Conservation (phyloP, 495 filamentous ascomycete genomes). For the Penicillium psychrofluorescens region DNA sequence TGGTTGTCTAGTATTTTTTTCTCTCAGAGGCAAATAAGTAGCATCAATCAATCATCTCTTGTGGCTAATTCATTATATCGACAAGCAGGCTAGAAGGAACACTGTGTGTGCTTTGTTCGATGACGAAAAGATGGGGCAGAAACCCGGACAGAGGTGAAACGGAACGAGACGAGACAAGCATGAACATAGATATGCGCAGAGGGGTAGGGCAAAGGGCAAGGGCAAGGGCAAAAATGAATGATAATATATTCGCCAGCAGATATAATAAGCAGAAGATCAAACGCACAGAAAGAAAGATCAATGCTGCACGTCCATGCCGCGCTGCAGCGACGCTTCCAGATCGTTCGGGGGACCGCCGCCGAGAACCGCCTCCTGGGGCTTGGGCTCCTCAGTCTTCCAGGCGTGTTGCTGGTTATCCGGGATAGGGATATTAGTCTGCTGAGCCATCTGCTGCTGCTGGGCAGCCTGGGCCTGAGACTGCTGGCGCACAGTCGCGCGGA, state of each 20-base stretch:
- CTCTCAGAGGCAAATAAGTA: no score
- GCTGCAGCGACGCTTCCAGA: conserved; percentile 80
- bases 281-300: not conserved
- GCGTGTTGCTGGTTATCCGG: conserved; percentile 57
- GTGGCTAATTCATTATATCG: conserved; percentile 21
- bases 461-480: conserved; percentile 44
- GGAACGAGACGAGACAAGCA: not conserved
- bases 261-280: not conserved
- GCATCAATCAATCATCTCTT: conserved; percentile 1
- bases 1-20: conserved; percentile 6
- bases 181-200: no score
- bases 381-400: conserved; percentile 78
- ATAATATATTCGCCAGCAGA: not conserved
- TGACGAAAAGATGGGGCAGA: not conserved
- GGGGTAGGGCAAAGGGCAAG: no score
- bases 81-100: conserved; percentile 9
- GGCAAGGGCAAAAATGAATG: no score
- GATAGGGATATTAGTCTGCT: conserved; percentile 60
- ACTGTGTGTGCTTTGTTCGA: no score
- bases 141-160: conserved; percentile 4
- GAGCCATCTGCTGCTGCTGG: conserved; percentile 32
- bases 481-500: conserved; percentile 68
- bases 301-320: conserved; percentile 61
- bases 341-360: conserved; percentile 45
- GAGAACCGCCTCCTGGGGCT: conserved; percentile 71